These are phyloP conservation scores for Phialocephala sp. DNA, from an alignment of 2,329 filamentous ascomycete species.

Conservation along the genomic window DNA sequence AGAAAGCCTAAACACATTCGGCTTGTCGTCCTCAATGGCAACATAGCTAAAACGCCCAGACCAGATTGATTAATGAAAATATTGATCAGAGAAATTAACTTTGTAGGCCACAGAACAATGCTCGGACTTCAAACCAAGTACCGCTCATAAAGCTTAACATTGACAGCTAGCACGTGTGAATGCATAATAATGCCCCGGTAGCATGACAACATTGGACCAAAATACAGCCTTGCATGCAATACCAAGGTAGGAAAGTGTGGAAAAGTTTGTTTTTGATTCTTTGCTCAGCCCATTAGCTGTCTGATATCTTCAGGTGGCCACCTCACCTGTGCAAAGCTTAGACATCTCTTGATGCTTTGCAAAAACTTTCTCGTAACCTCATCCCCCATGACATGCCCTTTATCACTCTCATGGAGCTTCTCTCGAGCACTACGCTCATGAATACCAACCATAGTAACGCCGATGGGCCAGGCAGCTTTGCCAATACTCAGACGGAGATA, in stretches of 20 bases:
- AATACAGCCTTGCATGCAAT: too few species aligned
- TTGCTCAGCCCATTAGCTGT: constrained; percentile 81
- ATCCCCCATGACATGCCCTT: constrained; percentile 96
- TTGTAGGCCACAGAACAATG: too few species aligned
- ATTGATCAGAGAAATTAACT: too few species aligned
- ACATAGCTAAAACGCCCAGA: too few species aligned
- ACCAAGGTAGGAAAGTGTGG: too few species aligned
- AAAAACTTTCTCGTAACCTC: constrained; percentile 94
- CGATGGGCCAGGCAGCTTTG: constrained; percentile 97
- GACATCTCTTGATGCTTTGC: constrained; percentile 95
- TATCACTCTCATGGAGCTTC: constrained; percentile 86
- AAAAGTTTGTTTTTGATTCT: background rate
- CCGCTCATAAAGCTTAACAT: too few species aligned
- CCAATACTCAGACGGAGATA: constrained; percentile 93
- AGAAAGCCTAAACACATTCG: background rate
- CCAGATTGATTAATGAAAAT: too few species aligned
- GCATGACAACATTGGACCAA: background rate
- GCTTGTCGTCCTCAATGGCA: too few species aligned
- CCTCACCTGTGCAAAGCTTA: constrained; percentile 95
- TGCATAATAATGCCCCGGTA: too few species aligned
- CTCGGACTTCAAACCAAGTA: too few species aligned
- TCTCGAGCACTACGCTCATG: constrained; percentile 95
- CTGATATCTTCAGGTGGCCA: constrained; percentile 93
- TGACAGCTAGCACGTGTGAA: too few species aligned
- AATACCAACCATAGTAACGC: constrained; percentile 99